Percentiles rank a stretch among this genome's conserved stretches.
Conservation (phyloP, 192 early-diverging fungal species). For the Coemansia sp. region DNA sequence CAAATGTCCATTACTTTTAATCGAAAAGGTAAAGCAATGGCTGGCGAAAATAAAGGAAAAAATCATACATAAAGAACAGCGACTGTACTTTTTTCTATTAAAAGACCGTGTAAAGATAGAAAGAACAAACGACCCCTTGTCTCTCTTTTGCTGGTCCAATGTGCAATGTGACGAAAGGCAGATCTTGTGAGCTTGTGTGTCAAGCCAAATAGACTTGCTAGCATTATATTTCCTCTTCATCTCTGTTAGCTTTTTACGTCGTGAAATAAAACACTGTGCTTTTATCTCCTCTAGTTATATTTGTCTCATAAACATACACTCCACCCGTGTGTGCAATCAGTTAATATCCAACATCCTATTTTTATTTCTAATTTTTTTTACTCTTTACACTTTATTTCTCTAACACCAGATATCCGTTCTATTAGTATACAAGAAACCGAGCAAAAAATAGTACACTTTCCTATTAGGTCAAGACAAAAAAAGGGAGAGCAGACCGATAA, state of each 20-base stretch:
- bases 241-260: no score
- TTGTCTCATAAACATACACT: no score
- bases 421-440: not conserved
- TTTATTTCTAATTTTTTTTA: not conserved
- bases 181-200: not conserved
- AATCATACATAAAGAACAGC: not conserved
- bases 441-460: conserved; percentile 1
- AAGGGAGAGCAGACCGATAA: not conserved
- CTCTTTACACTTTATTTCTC: no score
- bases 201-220: not conserved
- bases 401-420: not conserved
- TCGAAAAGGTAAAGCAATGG: no score
- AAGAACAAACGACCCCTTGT: not conserved
- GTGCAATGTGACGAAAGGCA: no score
- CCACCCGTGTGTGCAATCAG: not conserved
- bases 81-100: not conserved
- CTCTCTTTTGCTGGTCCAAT: no score
- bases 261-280: no score
- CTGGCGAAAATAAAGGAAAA: no score
- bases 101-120: not conserved
- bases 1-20: no score
- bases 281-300: no score
- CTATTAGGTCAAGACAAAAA: not conserved
- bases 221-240: no score
- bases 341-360: not conserved